Percentiles rank a stretch among this genome's conserved stretches.
Conservation (phyloP, 805 yeast species). For the Starmerella tilneyi region DNA sequence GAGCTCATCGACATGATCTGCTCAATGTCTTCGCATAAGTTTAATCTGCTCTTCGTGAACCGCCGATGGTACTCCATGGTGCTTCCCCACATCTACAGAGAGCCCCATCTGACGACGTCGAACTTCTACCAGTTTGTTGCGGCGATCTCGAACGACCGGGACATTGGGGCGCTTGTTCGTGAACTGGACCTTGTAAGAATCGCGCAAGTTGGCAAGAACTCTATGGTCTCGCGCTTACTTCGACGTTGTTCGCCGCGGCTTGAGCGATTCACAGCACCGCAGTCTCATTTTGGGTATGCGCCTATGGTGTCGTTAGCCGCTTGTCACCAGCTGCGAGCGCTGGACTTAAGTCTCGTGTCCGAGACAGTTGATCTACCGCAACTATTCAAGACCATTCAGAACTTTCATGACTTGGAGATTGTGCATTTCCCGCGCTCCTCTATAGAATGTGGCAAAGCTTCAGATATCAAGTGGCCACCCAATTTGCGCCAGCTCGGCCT, state of each 20-base stretch:
- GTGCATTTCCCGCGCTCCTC: conserved; percentile 85
- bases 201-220: conserved; percentile 84
- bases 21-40: conserved; percentile 28
- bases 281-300: conserved; percentile 84
- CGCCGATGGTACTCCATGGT: conserved; percentile 50
- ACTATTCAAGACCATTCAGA: conserved; percentile 61
- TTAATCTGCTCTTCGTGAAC: conserved; percentile 47
- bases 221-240: conserved; percentile 71
- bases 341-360: conserved; percentile 77
- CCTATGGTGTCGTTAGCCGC: conserved; percentile 73
- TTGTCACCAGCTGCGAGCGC: conserved; percentile 51
- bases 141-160: conserved; percentile 38
- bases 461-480: conserved; percentile 67
- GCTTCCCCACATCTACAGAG: conserved; percentile 52
- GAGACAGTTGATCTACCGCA: conserved; percentile 80
- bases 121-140: conserved; percentile 70
- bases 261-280: conserved; percentile 75
- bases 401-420: conserved; percentile 53
- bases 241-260: conserved; percentile 63
- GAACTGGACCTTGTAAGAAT: conserved; percentile 65
- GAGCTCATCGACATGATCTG: conserved; percentile 41
- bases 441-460: conserved; percentile 43
- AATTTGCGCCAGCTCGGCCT: conserved; percentile 59
- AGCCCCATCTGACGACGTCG: conserved; percentile 52
- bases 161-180: conserved; percentile 50